Evolutionary conservation across 768 basidiomycete species (phyloP), one percentile per base, ranked within the genome.

Genomic region (Amanita polypyramis): DNA sequence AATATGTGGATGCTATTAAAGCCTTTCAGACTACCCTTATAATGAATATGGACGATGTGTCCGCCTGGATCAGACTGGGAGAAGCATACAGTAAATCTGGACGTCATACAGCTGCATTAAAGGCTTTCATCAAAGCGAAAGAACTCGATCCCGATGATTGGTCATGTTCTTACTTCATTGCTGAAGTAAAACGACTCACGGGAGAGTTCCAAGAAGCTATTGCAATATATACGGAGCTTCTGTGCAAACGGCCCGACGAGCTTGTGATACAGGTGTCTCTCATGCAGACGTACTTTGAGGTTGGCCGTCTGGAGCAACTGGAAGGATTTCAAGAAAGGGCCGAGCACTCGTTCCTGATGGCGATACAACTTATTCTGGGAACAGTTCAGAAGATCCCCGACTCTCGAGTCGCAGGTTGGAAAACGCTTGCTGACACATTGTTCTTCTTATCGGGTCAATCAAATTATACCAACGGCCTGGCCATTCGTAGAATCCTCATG

Each of bases 41-140:
- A 14, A 83, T 84, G 5, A 77, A 88, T 17, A 74, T 80, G 1
- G 76, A 81, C 2, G 92, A 98, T 62, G 74, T 78, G 10, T 61
- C 80, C 12, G 76, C 83, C n/a, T 98, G 95, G 96, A 71, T 92
- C 11, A 78, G 88, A 32, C 73, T 99, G 2, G 94, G 94, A 1
- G 91, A 96, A 63, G 87, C 91, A 0, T 98, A 99, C 56, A 79
- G 77, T 55, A 83, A 77, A 58, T 84, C 89, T 9, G 95, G 96
- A 42, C 79, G 91, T 29, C 85, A 92, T 55, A 80, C 79, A 14
- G 94, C 96, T 12, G 88, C 92, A 0, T 63, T 96, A 51, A 98
- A 95, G 62, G 85, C 94, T 0, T 77, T 98, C 15, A 66, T 70
- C 7, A 82, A 75, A 40, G 90, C 91, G 0, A 74, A 77, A 11